Evolutionary conservation across 108 stramenopile genomes (phyloP), one percentile per base, ranked within the genome.

Genomic region (Nitzschia palea): DNA sequence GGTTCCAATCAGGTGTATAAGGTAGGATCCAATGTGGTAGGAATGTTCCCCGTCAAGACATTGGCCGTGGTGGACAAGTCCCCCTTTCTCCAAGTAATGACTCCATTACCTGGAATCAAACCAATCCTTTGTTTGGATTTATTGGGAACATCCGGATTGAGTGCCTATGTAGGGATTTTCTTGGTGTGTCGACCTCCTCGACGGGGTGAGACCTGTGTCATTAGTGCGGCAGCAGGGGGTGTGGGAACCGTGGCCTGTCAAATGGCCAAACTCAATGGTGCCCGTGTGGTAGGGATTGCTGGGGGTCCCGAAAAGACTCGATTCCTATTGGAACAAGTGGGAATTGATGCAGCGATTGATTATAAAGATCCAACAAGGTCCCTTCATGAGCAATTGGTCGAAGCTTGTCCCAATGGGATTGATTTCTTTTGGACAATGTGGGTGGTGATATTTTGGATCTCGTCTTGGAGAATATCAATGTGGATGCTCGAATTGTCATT

Each of bases 241-340:
- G 80, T 81, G 0, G 83, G 83, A 10, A 48, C 20, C n/a, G 27
- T 78, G 36, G 83, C 78, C 1, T 55, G 44, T 0, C 83, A 84
- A 71, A 22, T 84, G 18, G 72, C 67, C 42, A 75, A 76, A 48
- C 26, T 23, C 0, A 66, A 65, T 0, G 80, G 77, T 17, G 77
- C 76, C 9, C 51, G 70, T 23, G 82, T 83, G 0, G 60, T 83
- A 45, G 82, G 82, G 12, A 60, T 71, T 28, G 70, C 70, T 70
- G 59, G 84, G 72, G 26, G 62, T 65, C 73, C 71, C 68, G 47
- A 81, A 67, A 59, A 75, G 61, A 80, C 71, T 22, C 80, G 79
- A 34, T 91, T 91, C 68, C 53, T 86, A 15, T 44, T 91, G 62
- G 86, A 85, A 40, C 87, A 91, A 59, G 71, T 91, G 3, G 48